Evolutionary conservation across 148 eudicot genomes (phyloP).

Genomic region (Camellia granthamiana): DNA sequence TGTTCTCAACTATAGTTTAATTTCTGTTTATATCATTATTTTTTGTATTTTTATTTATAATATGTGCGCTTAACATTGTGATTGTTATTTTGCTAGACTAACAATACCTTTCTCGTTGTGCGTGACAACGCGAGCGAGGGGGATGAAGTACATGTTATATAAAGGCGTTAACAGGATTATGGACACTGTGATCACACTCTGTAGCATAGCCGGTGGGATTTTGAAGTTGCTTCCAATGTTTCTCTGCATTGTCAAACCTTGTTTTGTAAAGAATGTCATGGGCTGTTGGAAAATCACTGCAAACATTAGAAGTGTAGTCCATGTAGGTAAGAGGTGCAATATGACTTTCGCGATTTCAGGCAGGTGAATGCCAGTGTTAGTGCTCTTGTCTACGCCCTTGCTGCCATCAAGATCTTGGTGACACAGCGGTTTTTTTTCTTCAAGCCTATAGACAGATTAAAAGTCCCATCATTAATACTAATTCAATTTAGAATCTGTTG

Average conservation of each 20-base stretch:
- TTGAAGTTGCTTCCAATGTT: conserved; percentile 64
- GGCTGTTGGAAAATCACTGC: conserved; percentile 96
- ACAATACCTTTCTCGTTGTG: conserved; percentile 46
- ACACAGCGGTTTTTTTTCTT: conserved; percentile 51
- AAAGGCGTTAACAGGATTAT: conserved; percentile 73
- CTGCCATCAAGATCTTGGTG: conserved; percentile 27
- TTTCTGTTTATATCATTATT: no score
- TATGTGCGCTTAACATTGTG: no score
- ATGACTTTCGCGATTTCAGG: conserved; percentile 45
- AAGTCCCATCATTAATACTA: not conserved
- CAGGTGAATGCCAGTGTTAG: conserved; percentile 16
- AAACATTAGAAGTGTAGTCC: conserved; percentile 74
- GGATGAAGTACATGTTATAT: conserved; percentile 66
- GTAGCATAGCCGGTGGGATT: conserved; percentile 86
- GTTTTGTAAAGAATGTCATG: conserved; percentile 88
- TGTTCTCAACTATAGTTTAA: no score
- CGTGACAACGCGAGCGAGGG: conserved; percentile 46
- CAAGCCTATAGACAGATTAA: conserved; percentile 37
- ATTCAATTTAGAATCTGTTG: not conserved
- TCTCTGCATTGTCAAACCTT: conserved; percentile 87
- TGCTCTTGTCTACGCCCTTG: conserved; percentile 15
- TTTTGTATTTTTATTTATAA: no score
- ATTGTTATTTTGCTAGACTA: no score
- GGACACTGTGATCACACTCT: conserved; percentile 63
- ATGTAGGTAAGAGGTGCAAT: conserved; percentile 66